Evolutionary conservation across 2,329 filamentous ascomycete species (phyloP), one percentile per base, ranked within the genome.

Genomic region (Xylaria sp.): DNA sequence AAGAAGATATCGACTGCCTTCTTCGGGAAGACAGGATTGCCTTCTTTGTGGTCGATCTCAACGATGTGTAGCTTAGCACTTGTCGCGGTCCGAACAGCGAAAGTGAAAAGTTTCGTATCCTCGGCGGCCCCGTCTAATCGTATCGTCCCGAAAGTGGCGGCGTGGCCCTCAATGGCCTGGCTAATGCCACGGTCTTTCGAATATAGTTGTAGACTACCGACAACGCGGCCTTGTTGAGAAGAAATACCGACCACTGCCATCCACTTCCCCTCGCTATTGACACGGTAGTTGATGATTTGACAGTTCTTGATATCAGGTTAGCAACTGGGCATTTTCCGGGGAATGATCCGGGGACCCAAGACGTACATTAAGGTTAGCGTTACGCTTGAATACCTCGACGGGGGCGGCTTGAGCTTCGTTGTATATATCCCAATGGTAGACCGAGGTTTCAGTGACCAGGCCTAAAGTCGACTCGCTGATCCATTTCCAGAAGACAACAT

Each of bases 401-500:
- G 94, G 94, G 72, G 90, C 87, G 68, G 91, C 86, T 81, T 97
- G 93, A 72, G 89, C 87, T 61, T 91, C 85, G 79, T 98, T 94
- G 80, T 95, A 95, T 74, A 99, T 93, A 80, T 99, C 94, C 96
- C 96, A 99, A 84, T 99, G 96, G 82, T 94, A 98, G 72, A 99
- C 93, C 50, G 92, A 91, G 72, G 88, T 92, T 69, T 97, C 94
- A 73, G 95, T 98, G 73, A 99, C 93, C 77, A 99, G 86, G 71
- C 95, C 96, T 69, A 99, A 84, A 71, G 91, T 92, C 68, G 88
- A 92, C 77, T 97, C 93, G 83, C 91, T 97, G 83, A 97, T 94
- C 96, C 96, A 99, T 84, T 97, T 97, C 97, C 96, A 99, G 87
- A 97, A 99, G 71, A 96, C 92, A 63, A 99, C 94, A 82, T 99